Evolutionary conservation across 495 filamentous ascomycete genomes (phyloP).

Genomic region (Hypomontagnella monticulosa): DNA sequence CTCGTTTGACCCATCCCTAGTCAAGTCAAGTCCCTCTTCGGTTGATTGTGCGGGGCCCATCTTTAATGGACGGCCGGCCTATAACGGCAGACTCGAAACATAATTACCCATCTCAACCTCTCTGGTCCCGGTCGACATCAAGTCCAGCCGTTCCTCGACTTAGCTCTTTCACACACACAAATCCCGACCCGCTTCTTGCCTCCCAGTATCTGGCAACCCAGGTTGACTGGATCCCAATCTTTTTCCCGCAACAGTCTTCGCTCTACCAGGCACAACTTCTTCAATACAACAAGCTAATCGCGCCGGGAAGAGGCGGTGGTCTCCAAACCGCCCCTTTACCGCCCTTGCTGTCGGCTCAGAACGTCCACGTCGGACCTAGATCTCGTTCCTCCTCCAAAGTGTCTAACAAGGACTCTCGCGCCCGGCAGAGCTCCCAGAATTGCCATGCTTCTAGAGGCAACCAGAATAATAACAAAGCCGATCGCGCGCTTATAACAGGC

Average conservation of each 20-base stretch:
- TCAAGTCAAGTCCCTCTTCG: constrained; percentile 33
- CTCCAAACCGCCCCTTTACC: constrained; percentile 59
- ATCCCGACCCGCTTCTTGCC: constrained; percentile 25
- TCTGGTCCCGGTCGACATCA: constrained; percentile 51
- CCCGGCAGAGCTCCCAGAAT: constrained; percentile 55
- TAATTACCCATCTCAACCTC: constrained; percentile 55
- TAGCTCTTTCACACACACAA: constrained; percentile 36
- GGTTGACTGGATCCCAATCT: constrained; percentile 57
- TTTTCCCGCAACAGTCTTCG: constrained; percentile 61
- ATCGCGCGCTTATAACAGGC: constrained; percentile 64
- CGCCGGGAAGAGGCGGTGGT: constrained; percentile 58
- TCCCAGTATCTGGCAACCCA: constrained; percentile 49
- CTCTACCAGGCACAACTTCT: constrained; percentile 63
- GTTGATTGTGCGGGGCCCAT: constrained; percentile 48
- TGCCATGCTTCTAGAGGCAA: constrained; percentile 69
- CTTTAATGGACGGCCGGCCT: constrained; percentile 62
- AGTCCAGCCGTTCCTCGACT: constrained; percentile 43
- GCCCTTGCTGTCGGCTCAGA: constrained; percentile 56
- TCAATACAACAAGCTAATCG: constrained; percentile 64
- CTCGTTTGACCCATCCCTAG: constrained; percentile 30
- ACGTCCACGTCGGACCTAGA: constrained; percentile 58
- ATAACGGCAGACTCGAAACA: constrained; percentile 62
- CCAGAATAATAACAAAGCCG: constrained; percentile 59
- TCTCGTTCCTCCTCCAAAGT: constrained; percentile 63
- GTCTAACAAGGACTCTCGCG: constrained; percentile 59